A percentile compares a stretch with the other conserved stretches of the same genome.
Evolutionary conservation across 106 monocot species (phyloP).

Genomic region (Alisma plantagoaquatica): DNA sequence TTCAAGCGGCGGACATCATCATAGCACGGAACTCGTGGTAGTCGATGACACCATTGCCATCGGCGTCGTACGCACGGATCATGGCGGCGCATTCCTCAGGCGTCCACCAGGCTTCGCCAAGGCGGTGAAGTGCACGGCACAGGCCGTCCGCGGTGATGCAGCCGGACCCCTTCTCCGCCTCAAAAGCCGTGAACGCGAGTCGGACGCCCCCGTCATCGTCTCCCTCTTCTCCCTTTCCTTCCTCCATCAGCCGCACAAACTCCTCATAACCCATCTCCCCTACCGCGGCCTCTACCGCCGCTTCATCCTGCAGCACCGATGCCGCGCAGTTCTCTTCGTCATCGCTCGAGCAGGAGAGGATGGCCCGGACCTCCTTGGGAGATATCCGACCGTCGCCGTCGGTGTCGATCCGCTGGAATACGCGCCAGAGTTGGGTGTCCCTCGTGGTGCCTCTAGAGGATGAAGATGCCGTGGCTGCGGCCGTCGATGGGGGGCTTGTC

Average conservation of each 20-base stretch:
- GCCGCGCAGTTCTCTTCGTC: conserved; percentile 18
- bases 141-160: conserved; percentile 29
- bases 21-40: conserved; percentile 33
- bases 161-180: conserved; percentile 20
- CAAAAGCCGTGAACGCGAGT: conserved; percentile 32
- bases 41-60: conserved; percentile 34
- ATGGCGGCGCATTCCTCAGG: conserved; percentile 36
- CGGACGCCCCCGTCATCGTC: conserved; percentile 20
- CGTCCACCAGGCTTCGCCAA: conserved; percentile 27
- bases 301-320: conserved; percentile 13
- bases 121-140: conserved; percentile 11
- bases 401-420: conserved; percentile 22
- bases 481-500: too few relatives aligned
- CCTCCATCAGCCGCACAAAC: conserved; percentile 23
- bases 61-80: conserved; percentile 35
- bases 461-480: too few relatives aligned
- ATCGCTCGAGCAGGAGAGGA: too few relatives aligned
- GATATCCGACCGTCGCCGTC: conserved; percentile 28
- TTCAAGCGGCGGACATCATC: too few relatives aligned
- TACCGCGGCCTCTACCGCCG: conserved; percentile 6
- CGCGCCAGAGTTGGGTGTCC: neutral
- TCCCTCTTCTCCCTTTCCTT: neutral
- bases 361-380: too few relatives aligned
- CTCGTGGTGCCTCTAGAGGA: neutral
- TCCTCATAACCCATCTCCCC: conserved; percentile 25